Percentiles rank a stretch among this genome's conserved stretches.
These are phyloP conservation scores for Penicillium sumatraense DNA, from an alignment of 2,329 filamentous ascomycete species.

Conservation along the genomic window DNA sequence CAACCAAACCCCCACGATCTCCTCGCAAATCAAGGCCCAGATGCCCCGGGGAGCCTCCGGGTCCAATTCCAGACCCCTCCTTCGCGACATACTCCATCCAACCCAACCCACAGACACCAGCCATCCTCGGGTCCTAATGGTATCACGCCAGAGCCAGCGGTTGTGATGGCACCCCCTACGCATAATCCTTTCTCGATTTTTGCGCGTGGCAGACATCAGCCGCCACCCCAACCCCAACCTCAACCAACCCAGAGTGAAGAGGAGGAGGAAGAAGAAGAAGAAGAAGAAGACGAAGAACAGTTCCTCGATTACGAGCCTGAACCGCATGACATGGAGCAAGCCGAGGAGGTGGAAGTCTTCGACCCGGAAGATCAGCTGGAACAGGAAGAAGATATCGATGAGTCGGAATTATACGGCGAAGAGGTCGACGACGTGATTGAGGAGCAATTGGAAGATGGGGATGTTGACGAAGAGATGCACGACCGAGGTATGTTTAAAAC, in stretches of 20 bases:
- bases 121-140: slow-evolving; percentile 32
- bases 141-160: slow-evolving; percentile 25
- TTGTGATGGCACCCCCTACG: slow-evolving; percentile 22
- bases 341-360: slow-evolving; percentile 17
- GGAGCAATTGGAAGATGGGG: slow-evolving; percentile 26
- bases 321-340: slow-evolving; percentile 21
- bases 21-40: slow-evolving; percentile 15
- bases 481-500: slow-evolving; percentile 34
- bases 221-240: not conserved
- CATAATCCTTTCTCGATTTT: slow-evolving; percentile 25
- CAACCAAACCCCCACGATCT: slow-evolving; percentile 24
- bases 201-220: slow-evolving; percentile 16
- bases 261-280: slow-evolving; percentile 17
- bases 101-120: slow-evolving; percentile 30
- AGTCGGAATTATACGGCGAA: slow-evolving; percentile 14
- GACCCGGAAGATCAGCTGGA: slow-evolving; percentile 19
- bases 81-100: slow-evolving; percentile 30
- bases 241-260: slow-evolving; percentile 12
- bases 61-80: slow-evolving; percentile 40
- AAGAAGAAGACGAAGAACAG: slow-evolving; percentile 18
- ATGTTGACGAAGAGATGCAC: slow-evolving; percentile 40
- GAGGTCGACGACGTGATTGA: slow-evolving; percentile 24
- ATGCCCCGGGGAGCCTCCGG: slow-evolving; percentile 18
- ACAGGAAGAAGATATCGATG: slow-evolving; percentile 12
- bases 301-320: slow-evolving; percentile 21